Evolutionary conservation across 1,284 basidiomycete genomes (phyloP), one percentile per base, ranked within the genome.

Genomic region (Neolentinus lepideus): DNA sequence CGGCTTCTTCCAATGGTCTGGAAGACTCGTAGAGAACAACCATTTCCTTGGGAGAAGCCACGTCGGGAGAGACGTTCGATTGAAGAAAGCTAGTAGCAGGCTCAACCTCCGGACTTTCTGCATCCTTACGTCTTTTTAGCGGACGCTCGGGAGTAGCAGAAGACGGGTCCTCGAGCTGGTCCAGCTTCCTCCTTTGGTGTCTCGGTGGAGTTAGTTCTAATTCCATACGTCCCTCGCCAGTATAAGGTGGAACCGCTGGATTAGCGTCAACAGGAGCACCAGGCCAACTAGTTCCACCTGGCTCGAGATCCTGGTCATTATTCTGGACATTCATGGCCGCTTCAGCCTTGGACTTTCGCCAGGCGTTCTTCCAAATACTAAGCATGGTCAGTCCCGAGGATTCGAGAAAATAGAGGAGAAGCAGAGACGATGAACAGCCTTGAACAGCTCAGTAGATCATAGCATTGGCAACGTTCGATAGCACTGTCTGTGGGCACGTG

Each of bases 361-460:
- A 80, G 53, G 75, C 74, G 52, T 79, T 69, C 64, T 77, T 80
- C 76, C 79, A 79, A 55, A 75, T 66, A 53, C 76, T 79, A 59
- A 83, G 67, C 81, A 84, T 84, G 51, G 10, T 51, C 43, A 16
- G 54, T 53, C n/a, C 31, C 21, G 29, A n/a, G 14, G 47, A 31
- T 52, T 26, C 16, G 3, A n/a, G 8, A 6, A 43, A 16, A 43
- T 21, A n/a, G 38, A 4, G 9, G 33, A 35, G 33, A 9, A 9
- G 16, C 33, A 9, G 33, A 35, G 33, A 16, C 9, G 33, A 35
- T 16, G 33, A 35, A 16, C 33, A 35, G 16, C 33, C 9, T 9
- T 35, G 33, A 9, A 35, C 33, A 35, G 33, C 33, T 35, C 33
- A n/a, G n/a, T n/a, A n/a, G n/a, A n/a, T n/a, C n/a, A n/a, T n/a